Conservation (phyloP, 1,139 yeast species). For the Yamadazyma buinensis region DNA sequence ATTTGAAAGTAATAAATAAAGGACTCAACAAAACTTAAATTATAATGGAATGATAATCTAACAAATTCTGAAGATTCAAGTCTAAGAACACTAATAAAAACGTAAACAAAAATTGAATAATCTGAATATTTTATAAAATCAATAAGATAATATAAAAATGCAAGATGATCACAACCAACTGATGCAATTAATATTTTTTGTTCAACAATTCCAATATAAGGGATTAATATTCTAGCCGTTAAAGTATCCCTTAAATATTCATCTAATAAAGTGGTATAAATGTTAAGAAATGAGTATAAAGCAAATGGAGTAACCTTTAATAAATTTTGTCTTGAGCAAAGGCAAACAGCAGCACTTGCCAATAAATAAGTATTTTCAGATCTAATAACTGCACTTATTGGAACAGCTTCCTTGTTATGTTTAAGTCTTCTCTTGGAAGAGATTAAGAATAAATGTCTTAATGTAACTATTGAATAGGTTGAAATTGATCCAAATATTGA, state of each 20-base stretch:
- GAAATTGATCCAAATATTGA: constrained; percentile 1
- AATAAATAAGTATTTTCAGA: constrained; percentile 48
- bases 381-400: constrained; percentile 26
- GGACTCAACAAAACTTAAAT: constrained; percentile 19
- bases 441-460: constrained; percentile 3
- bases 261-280: constrained; percentile 30
- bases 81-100: constrained; percentile 35
- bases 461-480: constrained; percentile 4
- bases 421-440: neutral
- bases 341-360: constrained; percentile 28
- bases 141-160: constrained; percentile 23
- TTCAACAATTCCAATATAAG: constrained; percentile 33
- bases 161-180: constrained; percentile 34
- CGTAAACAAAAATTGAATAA: constrained; percentile 28
- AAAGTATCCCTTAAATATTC: constrained; percentile 32
- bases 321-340: constrained; percentile 20
- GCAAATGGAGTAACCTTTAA: constrained; percentile 42
- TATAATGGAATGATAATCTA: constrained; percentile 15
- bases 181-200: constrained; percentile 33
- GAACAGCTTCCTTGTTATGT: neutral
- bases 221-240: constrained; percentile 28
- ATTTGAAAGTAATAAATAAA: constrained; percentile 2
- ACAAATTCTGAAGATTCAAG: constrained; percentile 42
- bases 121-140: constrained; percentile 20
- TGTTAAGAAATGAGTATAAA: constrained; percentile 44